Conservation (phyloP, 805 yeast species). For the Barnettozyma wickerhamii region DNA sequence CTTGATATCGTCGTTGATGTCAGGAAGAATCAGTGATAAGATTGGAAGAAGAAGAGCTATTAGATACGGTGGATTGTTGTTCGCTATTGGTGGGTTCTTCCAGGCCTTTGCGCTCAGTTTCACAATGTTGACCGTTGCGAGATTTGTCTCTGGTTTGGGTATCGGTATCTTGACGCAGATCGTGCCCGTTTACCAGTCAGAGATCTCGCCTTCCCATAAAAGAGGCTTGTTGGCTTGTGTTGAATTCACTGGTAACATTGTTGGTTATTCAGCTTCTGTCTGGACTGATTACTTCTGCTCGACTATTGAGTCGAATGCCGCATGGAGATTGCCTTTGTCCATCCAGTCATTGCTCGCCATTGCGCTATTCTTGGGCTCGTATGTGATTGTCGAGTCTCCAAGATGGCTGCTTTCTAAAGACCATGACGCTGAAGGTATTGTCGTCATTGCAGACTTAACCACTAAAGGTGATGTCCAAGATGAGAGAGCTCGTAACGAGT, state of each 20-base stretch:
- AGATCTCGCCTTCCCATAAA: slow-evolving; percentile 81
- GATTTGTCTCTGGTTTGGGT: slow-evolving; percentile 80
- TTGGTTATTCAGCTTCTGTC: slow-evolving; percentile 77
- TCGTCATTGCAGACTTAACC: slow-evolving; percentile 79
- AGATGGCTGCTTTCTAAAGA: slow-evolving; percentile 86
- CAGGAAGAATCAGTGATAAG: slow-evolving; percentile 72
- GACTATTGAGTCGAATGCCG: slow-evolving; percentile 50
- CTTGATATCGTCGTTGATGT: slow-evolving; percentile 67
- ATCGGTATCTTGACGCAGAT: slow-evolving; percentile 81
- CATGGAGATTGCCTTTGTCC: slow-evolving; percentile 80
- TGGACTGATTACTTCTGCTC: slow-evolving; percentile 84
- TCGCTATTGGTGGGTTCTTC: slow-evolving; percentile 72
- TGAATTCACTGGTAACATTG: slow-evolving; percentile 81
- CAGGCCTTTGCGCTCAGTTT: slow-evolving; percentile 61
- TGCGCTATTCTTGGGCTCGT: slow-evolving; percentile 66
- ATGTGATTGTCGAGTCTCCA: slow-evolving; percentile 81
- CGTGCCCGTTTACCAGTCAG: slow-evolving; percentile 86
- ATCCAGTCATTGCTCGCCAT: slow-evolving; percentile 73
- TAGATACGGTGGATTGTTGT: slow-evolving; percentile 70
- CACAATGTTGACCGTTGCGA: slow-evolving; percentile 59
- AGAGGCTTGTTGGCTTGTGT: slow-evolving; percentile 83
- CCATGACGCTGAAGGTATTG: slow-evolving; percentile 73
- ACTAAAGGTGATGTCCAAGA: slow-evolving; percentile 73
- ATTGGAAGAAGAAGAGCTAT: slow-evolving; percentile 80
- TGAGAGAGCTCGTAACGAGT: slow-evolving; percentile 66